Base-by-base conservation (phyloP, 2,329 filamentous ascomycete genomes). In the Camillea tinctor region DNA sequence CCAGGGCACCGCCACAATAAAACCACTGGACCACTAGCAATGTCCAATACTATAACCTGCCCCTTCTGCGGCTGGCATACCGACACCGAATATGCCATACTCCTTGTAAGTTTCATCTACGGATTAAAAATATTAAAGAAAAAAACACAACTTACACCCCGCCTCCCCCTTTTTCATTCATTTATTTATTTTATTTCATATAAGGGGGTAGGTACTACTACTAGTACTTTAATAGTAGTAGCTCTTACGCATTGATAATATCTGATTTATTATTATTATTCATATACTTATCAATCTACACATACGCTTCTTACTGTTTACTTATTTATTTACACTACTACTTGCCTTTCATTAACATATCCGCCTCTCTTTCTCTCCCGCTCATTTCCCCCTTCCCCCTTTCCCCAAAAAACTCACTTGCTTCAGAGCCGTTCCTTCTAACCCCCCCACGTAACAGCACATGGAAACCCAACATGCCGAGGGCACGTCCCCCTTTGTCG, bases 31-130 rank as follows among this genome's bases (percentile, higher is more conserved):
- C n/a, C n/a, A n/a, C n/a, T n/a, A 52, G 7, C 54, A 24, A 61
- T 60, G 57, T 55, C 56, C 21, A 52, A 58, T 50, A 36, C 50
- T 22, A 60, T 62, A 51, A 60, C 56, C 21, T 80, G 78, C 63
- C 78, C 77, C 15, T 77, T 80, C 61, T 80, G 78, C 65, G 76
- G 72, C 30, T 75, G 63, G 59, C 60, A 68, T 56, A 65, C 72
- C 23, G 66, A 67, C 7, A 61, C 49, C 9, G 75, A 79, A 52
- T 78, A 78, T 62, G 68, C 69, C 21, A 73, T 79, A 23, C 55
- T 75, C 66, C 70, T 77, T 68, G 73, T 74, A 66, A 71, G 69
- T 69, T 24, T 11, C 5, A 23, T 30, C 24, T 51, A 24, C 23
- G 24, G 22, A 48, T n/a, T 13, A 20, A 11, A 24, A 30, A 49